Percentiles rank a stretch among this genome's conserved stretches.
Conservation (phyloP, 352 stramenopile genomes). For the Phytophthora fragariae region DNA sequence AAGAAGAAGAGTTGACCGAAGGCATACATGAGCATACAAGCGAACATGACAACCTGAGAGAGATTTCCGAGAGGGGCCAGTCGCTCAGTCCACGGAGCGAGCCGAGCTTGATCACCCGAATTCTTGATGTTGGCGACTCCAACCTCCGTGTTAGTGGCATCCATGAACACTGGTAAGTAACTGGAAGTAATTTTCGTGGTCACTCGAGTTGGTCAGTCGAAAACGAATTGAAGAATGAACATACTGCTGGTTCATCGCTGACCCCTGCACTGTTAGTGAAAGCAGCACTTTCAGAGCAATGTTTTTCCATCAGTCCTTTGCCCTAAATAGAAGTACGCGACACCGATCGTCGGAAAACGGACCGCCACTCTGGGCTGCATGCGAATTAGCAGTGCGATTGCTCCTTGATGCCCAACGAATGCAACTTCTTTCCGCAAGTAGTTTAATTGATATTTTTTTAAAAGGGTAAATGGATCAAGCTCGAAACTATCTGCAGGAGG, state of each 20-base stretch:
- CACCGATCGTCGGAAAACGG: too few species aligned
- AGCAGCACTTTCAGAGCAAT: too few species aligned
- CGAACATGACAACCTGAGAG: conserved; percentile 32
- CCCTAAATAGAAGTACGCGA: too few species aligned
- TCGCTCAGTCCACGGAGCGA: conserved; percentile 1
- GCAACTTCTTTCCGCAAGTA: too few species aligned
- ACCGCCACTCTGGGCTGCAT: too few species aligned
- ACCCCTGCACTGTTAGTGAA: too few species aligned
- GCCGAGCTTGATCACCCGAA: neutral
- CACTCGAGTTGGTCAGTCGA: neutral
- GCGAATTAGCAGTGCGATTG: too few species aligned
- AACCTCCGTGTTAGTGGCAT: neutral
- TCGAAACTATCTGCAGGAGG: too few species aligned
- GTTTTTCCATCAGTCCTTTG: too few species aligned
- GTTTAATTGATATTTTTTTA: too few species aligned
- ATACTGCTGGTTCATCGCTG: neutral
- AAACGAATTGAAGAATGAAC: conserved; percentile 4
- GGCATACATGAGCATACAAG: conserved; percentile 34
- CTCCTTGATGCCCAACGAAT: too few species aligned
- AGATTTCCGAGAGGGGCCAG: conserved; percentile 15
- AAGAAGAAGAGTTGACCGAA: conserved; percentile 35
- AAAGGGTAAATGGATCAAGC: too few species aligned
- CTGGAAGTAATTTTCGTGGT: neutral
- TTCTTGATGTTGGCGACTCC: conserved; percentile 4
- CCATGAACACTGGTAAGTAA: neutral